Base-by-base conservation (phyloP, 1,139 yeast species). In the Suhomyces maxii region DNA sequence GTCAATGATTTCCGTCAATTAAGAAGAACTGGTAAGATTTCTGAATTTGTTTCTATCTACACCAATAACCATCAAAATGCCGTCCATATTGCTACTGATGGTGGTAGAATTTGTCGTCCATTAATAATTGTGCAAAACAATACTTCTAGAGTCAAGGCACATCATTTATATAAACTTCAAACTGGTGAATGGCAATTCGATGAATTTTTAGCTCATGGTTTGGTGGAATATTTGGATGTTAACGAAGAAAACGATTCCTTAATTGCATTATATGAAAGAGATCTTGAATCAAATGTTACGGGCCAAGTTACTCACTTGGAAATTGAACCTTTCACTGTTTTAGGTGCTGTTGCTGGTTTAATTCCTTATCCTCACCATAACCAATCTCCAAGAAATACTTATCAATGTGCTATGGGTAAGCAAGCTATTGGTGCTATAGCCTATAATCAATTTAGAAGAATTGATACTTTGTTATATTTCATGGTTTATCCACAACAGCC, bases 281-380 rank as follows among this genome's bases (percentile, higher is more conserved):
- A 73, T 50, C 61, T 75, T 42, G 53, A 51, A n/a, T 68, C 68
- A 3, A 73, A 75, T 28, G 54, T 58, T 2, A 40, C 50, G 13
- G 56, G 53, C 36, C 46, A 50, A 26, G 83, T 86, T 30, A 91
- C 99, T 0, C 99, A 93, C 68, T 70, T 95, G 60, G 99, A 93
- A 70, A 89, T 93, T 57, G 99, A 93, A 65, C 97, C 97, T 3
- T 93, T 93, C 69, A 93, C 99, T 0, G 89, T 93, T 2, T 74
- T 93, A 45, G 99, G 99, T 41, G 99, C 99, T 0, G 98, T 93
- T 50, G 99, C 99, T 0, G 99, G 99, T 38, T 79, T 93, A 57
- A 93, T 93, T 79, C 99, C 99, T n/a, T 93, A 93, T 61, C 99
- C 99, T 32, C 99, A 93, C 66, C 99, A 93, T 67, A 93, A 93